phyloP scores from a whole-genome alignment of 306 rosid species.

The Pyrus pyrifolia region DNA sequence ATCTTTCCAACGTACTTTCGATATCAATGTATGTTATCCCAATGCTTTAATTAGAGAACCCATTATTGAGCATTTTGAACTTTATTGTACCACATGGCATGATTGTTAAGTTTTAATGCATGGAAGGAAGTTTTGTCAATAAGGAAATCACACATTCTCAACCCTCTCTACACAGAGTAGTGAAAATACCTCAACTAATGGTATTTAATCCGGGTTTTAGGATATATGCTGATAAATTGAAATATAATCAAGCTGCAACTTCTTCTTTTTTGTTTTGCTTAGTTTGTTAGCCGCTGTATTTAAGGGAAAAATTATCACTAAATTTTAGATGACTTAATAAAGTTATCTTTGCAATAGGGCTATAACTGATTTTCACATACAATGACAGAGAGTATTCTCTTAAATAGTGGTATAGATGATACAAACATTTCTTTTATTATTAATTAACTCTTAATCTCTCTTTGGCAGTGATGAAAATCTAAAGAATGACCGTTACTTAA shows the following conservation, averaged over 20 bases:
- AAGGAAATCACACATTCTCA: neutral
- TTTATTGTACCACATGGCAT: neutral
- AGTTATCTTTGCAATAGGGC: neutral
- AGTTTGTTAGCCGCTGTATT: neutral
- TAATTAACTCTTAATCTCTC: conserved; percentile 39
- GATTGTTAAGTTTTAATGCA: neutral
- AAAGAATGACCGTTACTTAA: conserved; percentile 62
- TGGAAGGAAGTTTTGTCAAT: neutral
- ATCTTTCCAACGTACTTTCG: neutral
- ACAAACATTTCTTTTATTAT: neutral
- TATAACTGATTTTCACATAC: neutral
- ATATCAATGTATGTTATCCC: too few relatives aligned
- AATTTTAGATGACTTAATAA: neutral
- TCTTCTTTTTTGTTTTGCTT: neutral
- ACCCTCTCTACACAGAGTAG: neutral
- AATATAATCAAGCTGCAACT: neutral
- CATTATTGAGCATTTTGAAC: neutral
- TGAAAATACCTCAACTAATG: neutral
- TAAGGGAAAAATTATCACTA: neutral
- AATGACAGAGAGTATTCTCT: neutral
- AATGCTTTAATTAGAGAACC: neutral
- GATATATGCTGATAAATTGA: neutral
- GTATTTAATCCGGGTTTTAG: neutral
- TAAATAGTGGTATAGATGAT: too few relatives aligned
- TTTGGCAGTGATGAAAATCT: conserved; percentile 91